Conservation (phyloP, 1,284 basidiomycete species). For the Cryptococcus sp. region DNA sequence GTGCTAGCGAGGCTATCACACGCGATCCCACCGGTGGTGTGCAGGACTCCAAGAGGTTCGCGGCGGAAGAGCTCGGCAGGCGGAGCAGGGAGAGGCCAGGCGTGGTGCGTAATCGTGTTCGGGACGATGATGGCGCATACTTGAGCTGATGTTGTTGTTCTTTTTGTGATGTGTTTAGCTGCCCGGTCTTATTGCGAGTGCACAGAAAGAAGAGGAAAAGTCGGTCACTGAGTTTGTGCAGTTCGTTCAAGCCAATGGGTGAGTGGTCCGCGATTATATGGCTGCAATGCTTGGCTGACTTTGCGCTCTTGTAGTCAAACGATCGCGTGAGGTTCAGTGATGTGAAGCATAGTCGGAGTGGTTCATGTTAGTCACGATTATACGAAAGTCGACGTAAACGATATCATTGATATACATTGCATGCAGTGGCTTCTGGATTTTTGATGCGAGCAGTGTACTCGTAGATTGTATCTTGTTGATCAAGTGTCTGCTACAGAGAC, state of each 20-base stretch:
- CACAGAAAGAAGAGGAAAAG: conserved; percentile 36
- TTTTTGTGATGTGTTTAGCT: conserved; percentile 17
- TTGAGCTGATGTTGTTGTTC: background rate
- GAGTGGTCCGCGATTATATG: conserved; percentile 5
- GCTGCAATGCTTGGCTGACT: too few relatives aligned
- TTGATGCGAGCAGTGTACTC: too few relatives aligned
- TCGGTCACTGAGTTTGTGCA: conserved; percentile 43
- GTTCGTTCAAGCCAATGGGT: conserved; percentile 48
- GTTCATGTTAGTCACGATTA: too few relatives aligned
- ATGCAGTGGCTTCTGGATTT: too few relatives aligned
- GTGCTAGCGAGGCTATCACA: conserved; percentile 63
- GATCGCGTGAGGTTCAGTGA: too few relatives aligned
- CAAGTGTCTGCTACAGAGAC: too few relatives aligned
- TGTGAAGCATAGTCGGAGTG: too few relatives aligned
- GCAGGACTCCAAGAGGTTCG: conserved; percentile 51
- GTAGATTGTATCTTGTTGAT: too few relatives aligned
- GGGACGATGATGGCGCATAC: background rate
- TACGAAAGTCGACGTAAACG: too few relatives aligned
- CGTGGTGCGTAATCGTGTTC: conserved; percentile 32
- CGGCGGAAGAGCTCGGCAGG: conserved; percentile 46
- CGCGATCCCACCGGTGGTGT: conserved; percentile 54
- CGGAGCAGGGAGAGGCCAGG: conserved; percentile 49
- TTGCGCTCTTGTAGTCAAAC: too few relatives aligned
- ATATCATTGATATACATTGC: too few relatives aligned
- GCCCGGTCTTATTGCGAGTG: conserved; percentile 41